These are phyloP conservation scores for Peniophora sp. DNA, from an alignment of 1,284 basidiomycete genomes.

Conservation along the genomic window DNA sequence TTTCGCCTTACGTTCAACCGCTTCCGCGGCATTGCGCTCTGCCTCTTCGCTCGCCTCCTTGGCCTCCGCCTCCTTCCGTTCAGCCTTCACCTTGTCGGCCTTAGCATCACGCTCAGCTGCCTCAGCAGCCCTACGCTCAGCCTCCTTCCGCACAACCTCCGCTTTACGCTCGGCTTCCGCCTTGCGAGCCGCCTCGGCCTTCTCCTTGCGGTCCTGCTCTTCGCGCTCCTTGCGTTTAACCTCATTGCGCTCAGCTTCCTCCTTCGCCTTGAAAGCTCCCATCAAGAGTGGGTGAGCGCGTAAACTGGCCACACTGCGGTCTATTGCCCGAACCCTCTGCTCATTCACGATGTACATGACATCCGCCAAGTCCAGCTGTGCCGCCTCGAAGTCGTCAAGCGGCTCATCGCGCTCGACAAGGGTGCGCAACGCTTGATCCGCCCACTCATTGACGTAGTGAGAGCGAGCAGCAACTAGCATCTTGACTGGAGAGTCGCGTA, in stretches of 20 bases:
- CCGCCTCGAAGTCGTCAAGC: not conserved
- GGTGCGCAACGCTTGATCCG: not conserved
- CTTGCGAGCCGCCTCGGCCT: not conserved
- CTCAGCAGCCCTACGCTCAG: not conserved
- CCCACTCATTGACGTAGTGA: slow-evolving; percentile 9
- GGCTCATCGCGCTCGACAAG: not conserved
- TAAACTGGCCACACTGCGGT: too few species aligned
- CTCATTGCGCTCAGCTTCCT: slow-evolving; percentile 7
- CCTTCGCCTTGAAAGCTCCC: not conserved
- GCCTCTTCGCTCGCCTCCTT: not conserved
- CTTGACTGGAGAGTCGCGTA: slow-evolving; percentile 4
- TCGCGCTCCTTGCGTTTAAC: slow-evolving; percentile 9
- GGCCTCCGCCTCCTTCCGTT: not conserved
- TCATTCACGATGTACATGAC: too few species aligned
- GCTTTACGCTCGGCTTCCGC: slow-evolving; percentile 2
- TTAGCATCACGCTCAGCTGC: not conserved
- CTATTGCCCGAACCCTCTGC: too few species aligned
- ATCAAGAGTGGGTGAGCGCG: too few species aligned
- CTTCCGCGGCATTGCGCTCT: not conserved
- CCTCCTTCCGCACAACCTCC: not conserved
- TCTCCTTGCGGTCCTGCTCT: not conserved
- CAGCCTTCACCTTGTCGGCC: not conserved
- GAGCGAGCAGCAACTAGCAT: slow-evolving; percentile 7
- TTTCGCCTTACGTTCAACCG: not conserved
- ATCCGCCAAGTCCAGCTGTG: too few species aligned